These are phyloP conservation scores for Macrocystidia cucumis DNA, from an alignment of 1,284 basidiomycete genomes.

Conservation along the genomic window DNA sequence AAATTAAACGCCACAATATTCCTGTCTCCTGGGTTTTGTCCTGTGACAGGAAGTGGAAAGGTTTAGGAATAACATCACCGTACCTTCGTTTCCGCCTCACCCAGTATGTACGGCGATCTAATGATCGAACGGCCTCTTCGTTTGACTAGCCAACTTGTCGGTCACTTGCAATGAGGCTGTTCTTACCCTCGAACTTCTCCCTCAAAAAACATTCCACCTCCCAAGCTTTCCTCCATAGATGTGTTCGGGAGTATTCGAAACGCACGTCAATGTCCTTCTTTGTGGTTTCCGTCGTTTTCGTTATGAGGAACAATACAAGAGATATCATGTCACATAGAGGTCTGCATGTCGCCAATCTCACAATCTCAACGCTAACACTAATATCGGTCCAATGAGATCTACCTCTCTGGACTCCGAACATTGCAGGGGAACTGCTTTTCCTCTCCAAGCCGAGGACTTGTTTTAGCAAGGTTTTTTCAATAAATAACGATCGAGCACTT, in stretches of 20 bases:
- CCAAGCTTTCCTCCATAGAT: constrained; percentile 12
- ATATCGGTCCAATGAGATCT: constrained; percentile 16
- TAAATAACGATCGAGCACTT: constrained; percentile 12
- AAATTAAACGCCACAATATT: not conserved
- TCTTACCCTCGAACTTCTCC: constrained; percentile 11
- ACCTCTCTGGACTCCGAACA: constrained; percentile 12
- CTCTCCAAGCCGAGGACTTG: constrained; percentile 15
- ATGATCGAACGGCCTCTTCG: too few species aligned
- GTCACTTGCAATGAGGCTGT: constrained; percentile 6
- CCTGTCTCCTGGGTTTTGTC: constrained; percentile 2
- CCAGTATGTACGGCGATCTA: constrained; percentile 19
- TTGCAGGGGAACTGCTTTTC: not conserved
- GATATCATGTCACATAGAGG: constrained; percentile 12
- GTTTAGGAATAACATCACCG: constrained; percentile 10
- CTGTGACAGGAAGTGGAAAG: constrained; percentile 10
- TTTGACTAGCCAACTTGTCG: too few species aligned
- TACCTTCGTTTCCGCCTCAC: constrained; percentile 9
- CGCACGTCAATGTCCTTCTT: constrained; percentile 18
- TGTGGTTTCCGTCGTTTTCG: constrained; percentile 13
- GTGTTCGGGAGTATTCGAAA: constrained; percentile 15
- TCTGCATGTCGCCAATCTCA: constrained; percentile 21
- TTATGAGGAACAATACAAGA: constrained; percentile 11
- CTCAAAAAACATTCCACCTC: constrained; percentile 11
- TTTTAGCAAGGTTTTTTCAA: constrained; percentile 18
- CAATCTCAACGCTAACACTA: constrained; percentile 19